These are phyloP conservation scores for Flaveria robusta DNA, from an alignment of 129 eudicot species.

Conservation along the genomic window DNA sequence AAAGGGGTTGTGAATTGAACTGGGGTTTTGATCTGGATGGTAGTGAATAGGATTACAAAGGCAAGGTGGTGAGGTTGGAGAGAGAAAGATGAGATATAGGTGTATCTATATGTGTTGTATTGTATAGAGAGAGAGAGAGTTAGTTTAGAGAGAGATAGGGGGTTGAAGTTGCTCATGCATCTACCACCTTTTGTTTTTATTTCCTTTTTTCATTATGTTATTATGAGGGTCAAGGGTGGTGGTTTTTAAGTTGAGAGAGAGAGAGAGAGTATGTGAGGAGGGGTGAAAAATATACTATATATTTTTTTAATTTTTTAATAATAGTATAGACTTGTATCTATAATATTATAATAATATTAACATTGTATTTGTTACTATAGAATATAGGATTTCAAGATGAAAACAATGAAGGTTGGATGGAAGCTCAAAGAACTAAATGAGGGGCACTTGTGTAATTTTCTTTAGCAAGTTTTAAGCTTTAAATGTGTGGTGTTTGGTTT, in stretches of 20 bases:
- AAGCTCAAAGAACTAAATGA: no score
- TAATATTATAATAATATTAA: no score
- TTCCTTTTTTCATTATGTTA: constrained; percentile 36
- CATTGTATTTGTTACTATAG: no score
- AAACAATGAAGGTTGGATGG: not conserved
- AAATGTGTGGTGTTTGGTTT: constrained; percentile 6
- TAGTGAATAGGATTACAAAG: constrained; percentile 44
- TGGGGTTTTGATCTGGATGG: constrained; percentile 43
- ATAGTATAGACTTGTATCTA: no score
- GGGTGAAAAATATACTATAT: no score
- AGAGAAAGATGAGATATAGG: constrained; percentile 41
- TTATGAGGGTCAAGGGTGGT: constrained; percentile 35
- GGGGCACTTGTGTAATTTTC: no score
- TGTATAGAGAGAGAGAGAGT: constrained; percentile 25
- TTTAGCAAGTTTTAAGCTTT: not conserved
- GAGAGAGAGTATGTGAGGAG: no score
- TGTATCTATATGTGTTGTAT: constrained; percentile 27
- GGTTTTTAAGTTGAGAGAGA: not conserved
- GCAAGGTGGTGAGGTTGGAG: constrained; percentile 56
- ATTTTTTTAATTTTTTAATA: no score
- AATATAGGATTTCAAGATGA: no score
- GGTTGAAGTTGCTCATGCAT: constrained; percentile 44
- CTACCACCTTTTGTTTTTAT: constrained; percentile 53
- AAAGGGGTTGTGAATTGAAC: not conserved
- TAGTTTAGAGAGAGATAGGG: constrained; percentile 2